Base-by-base conservation (phyloP, 441 rosid genomes). In the Populus hybrid region DNA sequence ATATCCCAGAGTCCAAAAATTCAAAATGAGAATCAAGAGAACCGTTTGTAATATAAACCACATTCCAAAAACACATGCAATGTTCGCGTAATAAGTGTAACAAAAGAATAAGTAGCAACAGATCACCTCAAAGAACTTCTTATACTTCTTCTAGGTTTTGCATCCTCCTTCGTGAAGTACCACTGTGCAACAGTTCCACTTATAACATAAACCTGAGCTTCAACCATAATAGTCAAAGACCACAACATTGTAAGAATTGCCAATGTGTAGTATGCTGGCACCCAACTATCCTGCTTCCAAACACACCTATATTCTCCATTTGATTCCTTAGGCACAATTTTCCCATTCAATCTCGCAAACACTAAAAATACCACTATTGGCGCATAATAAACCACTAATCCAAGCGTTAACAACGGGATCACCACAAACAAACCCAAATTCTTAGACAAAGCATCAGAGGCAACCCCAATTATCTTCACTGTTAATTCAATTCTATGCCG, bases 201-300 rank as follows among this genome's bases (percentile, higher is more conserved):
- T 40, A 91, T 92, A 81, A 94, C 93, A 90, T 91, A 94, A 28
- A 86, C 95, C 82, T 93, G 94, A 72, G 97, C 89, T 84, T 94
- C 98, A 40, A 90, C 85, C 92, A 89, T 84, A 1, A 82, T 66
- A 35, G 93, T 89, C 82, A 89, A 89, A 50, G 99, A 93, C 98
- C 99, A 93, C 35, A 94, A 42, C 98, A 94, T 90, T 1, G 95
- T 92, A 67, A 93, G 77, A 82, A 91, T 86, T 2, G 93, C 97
- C 87, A 93, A 82, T 0, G 97, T 77, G 32, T 73, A 93, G 86
- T 94, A 94, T 1, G 91, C 94, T 69, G 98, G 95, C 84, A 94
- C 99, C 97, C 99, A 93, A 23, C 91, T 80, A 75, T 90, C 98
- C 75, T 93, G 92, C 83, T 90, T 93, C 98, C 97, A 92, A 28